Conservation (phyloP, 2,329 filamentous ascomycete genomes). For the Apiospora rasikravindrae region DNA sequence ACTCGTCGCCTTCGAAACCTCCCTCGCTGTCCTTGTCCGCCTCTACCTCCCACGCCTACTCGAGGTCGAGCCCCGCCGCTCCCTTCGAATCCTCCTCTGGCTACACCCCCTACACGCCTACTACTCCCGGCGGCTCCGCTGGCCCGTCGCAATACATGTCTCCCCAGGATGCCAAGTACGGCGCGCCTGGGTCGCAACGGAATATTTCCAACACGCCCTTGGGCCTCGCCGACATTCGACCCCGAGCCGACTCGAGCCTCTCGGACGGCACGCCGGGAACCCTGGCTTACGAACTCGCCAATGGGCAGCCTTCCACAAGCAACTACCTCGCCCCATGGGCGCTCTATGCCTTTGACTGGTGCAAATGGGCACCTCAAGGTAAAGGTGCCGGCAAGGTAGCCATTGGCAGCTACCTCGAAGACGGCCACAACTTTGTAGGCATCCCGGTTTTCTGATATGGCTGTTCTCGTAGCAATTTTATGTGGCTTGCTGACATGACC, state of each 20-base stretch:
- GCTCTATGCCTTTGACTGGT: conserved; percentile 98
- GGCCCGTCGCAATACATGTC: conserved; percentile 68
- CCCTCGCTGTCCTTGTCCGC: conserved; percentile 61
- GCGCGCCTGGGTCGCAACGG: conserved; percentile 62
- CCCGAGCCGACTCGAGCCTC: conserved; percentile 81
- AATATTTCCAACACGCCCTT: conserved; percentile 83
- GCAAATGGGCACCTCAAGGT: conserved; percentile 89
- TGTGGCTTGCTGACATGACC: background rate
- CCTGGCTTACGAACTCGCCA: conserved; percentile 69
- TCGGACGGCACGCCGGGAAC: conserved; percentile 71
- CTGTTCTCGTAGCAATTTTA: background rate
- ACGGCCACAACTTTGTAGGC: conserved; percentile 95
- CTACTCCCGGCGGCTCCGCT: conserved; percentile 65
- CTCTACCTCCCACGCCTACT: conserved; percentile 70
- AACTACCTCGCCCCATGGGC: conserved; percentile 95
- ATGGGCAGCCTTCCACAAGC: conserved; percentile 74
- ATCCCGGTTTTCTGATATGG: background rate
- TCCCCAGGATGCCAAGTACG: conserved; percentile 61
- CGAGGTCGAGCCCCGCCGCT: conserved; percentile 79
- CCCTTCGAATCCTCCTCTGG: conserved; percentile 61
- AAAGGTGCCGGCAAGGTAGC: conserved; percentile 90
- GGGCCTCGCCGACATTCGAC: conserved; percentile 89
- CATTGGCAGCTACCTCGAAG: conserved; percentile 94
- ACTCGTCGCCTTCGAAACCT: conserved; percentile 64
- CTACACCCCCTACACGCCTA: conserved; percentile 63